phyloP scores from a whole-genome alignment of 108 stramenopile genomes.

The Craspedostauros australis region DNA sequence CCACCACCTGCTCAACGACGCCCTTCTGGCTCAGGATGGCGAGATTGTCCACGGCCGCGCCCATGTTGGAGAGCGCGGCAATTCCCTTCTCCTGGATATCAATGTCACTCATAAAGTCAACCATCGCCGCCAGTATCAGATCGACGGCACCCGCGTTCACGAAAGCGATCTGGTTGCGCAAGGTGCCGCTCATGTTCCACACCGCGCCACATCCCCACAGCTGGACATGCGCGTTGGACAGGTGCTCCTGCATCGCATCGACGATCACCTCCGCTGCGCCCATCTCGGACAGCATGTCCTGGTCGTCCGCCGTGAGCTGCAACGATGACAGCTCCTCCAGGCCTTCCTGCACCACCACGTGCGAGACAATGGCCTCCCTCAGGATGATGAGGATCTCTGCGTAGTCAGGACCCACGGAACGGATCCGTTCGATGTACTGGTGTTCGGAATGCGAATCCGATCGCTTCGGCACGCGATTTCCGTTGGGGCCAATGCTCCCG shows the following conservation, averaged over 20 bases:
- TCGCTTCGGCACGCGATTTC: too few relatives aligned
- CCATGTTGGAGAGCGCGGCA: slow-evolving; percentile 58
- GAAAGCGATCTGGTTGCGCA: slow-evolving; percentile 39
- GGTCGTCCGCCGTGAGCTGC: slow-evolving; percentile 20
- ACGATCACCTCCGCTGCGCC: slow-evolving; percentile 37
- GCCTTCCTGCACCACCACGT: background rate
- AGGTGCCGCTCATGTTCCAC: slow-evolving; percentile 42
- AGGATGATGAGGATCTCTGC: slow-evolving; percentile 14
- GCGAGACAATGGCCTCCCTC: slow-evolving; percentile 4
- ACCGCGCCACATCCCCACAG: slow-evolving; percentile 46
- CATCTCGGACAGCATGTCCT: slow-evolving; percentile 12
- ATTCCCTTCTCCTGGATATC: slow-evolving; percentile 57
- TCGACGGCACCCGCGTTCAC: slow-evolving; percentile 41
- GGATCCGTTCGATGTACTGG: slow-evolving; percentile 4
- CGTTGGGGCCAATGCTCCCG: background rate
- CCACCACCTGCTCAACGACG: slow-evolving; percentile 30
- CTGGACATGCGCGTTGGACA: slow-evolving; percentile 31
- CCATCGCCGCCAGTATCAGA: slow-evolving; percentile 39
- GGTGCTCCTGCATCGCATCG: slow-evolving; percentile 34
- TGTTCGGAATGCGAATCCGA: too few relatives aligned
- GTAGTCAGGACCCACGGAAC: slow-evolving; percentile 6
- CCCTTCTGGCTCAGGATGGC: slow-evolving; percentile 18
- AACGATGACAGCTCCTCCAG: slow-evolving; percentile 23
- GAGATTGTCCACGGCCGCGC: slow-evolving; percentile 28
- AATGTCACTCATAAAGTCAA: slow-evolving; percentile 28